These are phyloP conservation scores for Fusarium temperatum DNA, from an alignment of 2,329 filamentous ascomycete genomes.

Conservation along the genomic window DNA sequence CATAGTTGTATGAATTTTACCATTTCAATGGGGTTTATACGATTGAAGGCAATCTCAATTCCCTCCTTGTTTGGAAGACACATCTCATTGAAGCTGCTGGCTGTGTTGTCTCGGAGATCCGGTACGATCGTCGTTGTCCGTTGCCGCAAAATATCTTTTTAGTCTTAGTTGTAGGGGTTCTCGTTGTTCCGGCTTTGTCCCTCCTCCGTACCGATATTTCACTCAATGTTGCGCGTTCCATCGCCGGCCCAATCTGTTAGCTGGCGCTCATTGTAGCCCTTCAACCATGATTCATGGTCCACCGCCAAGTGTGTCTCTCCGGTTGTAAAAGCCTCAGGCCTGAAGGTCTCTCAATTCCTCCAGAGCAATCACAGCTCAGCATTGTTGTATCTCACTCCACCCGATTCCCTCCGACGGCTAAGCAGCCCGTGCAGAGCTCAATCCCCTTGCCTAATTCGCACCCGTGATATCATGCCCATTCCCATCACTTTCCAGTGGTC, in stretches of 20 bases:
- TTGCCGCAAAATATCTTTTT: constrained; percentile 28
- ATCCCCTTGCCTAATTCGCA: constrained; percentile 42
- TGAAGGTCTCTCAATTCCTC: constrained; percentile 35
- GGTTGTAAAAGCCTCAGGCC: constrained; percentile 48
- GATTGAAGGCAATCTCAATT: not conserved
- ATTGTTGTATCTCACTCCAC: constrained; percentile 45
- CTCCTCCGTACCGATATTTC: constrained; percentile 42
- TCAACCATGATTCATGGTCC: constrained; percentile 48
- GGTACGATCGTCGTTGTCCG: constrained; percentile 43
- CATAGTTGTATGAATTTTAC: no score
- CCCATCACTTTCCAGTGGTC: constrained; percentile 15
- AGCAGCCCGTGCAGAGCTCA: constrained; percentile 41
- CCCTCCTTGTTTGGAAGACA: not conserved
- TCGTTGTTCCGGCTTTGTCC: constrained; percentile 40
- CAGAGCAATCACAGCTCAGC: constrained; percentile 44
- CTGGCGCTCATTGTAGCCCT: constrained; percentile 36
- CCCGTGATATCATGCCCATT: constrained; percentile 27
- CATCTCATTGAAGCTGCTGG: not conserved
- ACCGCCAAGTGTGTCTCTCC: constrained; percentile 45
- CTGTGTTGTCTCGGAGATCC: constrained; percentile 35
- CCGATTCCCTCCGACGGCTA: constrained; percentile 49
- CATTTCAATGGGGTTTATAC: not conserved
- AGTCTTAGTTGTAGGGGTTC: constrained; percentile 32
- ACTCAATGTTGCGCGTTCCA: constrained; percentile 43
- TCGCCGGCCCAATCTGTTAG: constrained; percentile 36